Evolutionary conservation across 1,284 basidiomycete genomes (phyloP).

Genomic region (Boletus mariae): DNA sequence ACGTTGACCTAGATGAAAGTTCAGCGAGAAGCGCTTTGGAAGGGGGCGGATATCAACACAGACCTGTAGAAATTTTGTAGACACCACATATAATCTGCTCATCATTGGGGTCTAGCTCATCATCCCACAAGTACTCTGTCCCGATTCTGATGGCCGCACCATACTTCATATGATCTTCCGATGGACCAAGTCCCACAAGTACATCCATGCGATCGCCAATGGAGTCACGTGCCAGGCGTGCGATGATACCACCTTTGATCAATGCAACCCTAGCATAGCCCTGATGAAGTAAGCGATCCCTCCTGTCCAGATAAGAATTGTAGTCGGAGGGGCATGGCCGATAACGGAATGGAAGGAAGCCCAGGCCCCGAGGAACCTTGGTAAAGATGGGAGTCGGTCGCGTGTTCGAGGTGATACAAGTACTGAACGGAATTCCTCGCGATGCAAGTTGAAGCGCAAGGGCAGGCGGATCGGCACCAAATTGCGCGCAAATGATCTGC

Average conservation of each 20-base stretch:
- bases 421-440: not conserved
- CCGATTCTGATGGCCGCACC: not conserved
- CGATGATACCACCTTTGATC: not conserved
- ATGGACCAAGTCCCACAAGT: not conserved
- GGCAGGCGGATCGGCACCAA: not conserved
- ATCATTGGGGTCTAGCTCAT: slow-evolving; percentile 2
- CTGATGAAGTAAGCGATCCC: not conserved
- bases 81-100: not conserved
- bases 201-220: not conserved
- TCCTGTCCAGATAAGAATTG: not conserved
- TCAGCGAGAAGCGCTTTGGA: not conserved
- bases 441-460: not conserved
- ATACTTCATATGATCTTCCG: not conserved
- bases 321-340: not conserved
- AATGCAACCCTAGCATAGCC: not conserved
- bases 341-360: not conserved
- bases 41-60: too few species aligned
- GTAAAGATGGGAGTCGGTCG: not conserved
- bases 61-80: too few species aligned
- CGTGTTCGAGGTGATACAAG: not conserved
- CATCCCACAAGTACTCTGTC: not conserved
- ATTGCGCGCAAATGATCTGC: not conserved
- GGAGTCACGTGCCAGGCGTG: too few species aligned
- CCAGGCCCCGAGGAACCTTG: not conserved
- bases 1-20: not conserved